Evolutionary conservation across 352 stramenopile species (phyloP).

Genomic region (Phytophthora cajani): DNA sequence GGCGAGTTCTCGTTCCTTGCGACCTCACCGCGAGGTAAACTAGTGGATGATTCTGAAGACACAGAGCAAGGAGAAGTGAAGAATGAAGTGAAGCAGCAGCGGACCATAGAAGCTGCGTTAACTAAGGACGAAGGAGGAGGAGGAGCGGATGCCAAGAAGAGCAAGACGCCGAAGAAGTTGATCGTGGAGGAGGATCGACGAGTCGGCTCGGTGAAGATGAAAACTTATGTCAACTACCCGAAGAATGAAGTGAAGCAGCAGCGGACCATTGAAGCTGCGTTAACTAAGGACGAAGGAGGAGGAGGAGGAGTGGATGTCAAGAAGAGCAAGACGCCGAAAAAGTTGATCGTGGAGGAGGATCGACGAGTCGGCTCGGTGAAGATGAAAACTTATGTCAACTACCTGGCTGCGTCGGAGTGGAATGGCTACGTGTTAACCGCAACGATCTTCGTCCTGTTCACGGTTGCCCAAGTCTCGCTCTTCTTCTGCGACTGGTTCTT

Average conservation of each 20-base stretch:
- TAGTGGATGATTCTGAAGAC: background rate
- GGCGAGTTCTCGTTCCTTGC: constrained; percentile 41
- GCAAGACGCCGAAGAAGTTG: constrained; percentile 34
- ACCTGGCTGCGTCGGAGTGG: constrained; percentile 53
- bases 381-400: constrained; percentile 57
- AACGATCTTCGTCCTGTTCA: constrained; percentile 44
- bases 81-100: background rate
- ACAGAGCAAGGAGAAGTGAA: constrained; percentile 1
- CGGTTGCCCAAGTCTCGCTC: constrained; percentile 46
- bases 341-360: constrained; percentile 53
- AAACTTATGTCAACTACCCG: too few species aligned
- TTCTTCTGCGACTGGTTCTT: constrained; percentile 67
- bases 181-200: constrained; percentile 50
- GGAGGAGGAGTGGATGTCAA: background rate
- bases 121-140: background rate
- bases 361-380: constrained; percentile 46
- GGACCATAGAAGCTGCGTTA: background rate
- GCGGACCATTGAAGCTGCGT: background rate
- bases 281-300: background rate
- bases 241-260: constrained; percentile 4
- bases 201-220: constrained; percentile 44
- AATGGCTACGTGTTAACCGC: constrained; percentile 41
- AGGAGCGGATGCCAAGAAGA: background rate
- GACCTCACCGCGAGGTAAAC: constrained; percentile 9
- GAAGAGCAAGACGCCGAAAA: constrained; percentile 20